A percentile compares a stretch with the other conserved stretches of the same genome.
These are phyloP conservation scores for Calamus simplicifolius DNA, from an alignment of 176 grass and related monocot genomes.

Conservation along the genomic window DNA sequence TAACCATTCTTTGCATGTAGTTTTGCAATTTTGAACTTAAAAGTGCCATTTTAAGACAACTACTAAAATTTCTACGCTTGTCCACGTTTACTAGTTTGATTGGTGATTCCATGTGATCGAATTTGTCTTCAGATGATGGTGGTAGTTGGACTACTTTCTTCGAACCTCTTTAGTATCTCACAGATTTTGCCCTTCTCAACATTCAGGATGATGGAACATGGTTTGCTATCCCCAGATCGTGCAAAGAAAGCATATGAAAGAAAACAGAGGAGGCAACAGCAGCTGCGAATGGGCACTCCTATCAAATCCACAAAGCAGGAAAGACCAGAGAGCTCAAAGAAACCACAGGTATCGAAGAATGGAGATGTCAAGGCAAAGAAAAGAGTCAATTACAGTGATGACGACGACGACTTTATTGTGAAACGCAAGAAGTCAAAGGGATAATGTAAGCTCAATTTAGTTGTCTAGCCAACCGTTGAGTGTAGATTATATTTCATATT, in stretches of 20 bases:
- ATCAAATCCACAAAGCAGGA: conserved; percentile 40
- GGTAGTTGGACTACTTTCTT: too few species aligned
- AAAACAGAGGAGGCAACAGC: conserved; percentile 62
- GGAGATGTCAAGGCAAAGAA: conserved; percentile 58
- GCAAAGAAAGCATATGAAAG: conserved; percentile 84
- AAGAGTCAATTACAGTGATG: conserved; percentile 47
- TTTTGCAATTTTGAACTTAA: too few species aligned
- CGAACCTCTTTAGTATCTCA: background rate
- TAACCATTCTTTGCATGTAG: too few species aligned
- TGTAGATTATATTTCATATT: too few species aligned
- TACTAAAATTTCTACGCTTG: too few species aligned
- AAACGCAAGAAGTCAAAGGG: conserved; percentile 49
- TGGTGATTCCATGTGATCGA: too few species aligned
- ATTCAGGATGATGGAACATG: conserved; percentile 94
- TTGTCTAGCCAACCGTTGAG: too few species aligned
- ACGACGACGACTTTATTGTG: conserved; percentile 56
- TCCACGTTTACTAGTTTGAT: too few species aligned
- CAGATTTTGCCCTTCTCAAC: background rate
- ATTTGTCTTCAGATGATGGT: too few species aligned
- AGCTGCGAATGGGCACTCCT: conserved; percentile 40
- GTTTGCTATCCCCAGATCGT: conserved; percentile 71
- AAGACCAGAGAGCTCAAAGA: conserved; percentile 63
- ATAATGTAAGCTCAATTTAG: conserved; percentile 6
- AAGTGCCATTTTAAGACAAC: too few species aligned
- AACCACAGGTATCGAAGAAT: conserved; percentile 27